Evolutionary conservation across 2,329 filamentous ascomycete species (phyloP).

Genomic region (Cadophora malorum): DNA sequence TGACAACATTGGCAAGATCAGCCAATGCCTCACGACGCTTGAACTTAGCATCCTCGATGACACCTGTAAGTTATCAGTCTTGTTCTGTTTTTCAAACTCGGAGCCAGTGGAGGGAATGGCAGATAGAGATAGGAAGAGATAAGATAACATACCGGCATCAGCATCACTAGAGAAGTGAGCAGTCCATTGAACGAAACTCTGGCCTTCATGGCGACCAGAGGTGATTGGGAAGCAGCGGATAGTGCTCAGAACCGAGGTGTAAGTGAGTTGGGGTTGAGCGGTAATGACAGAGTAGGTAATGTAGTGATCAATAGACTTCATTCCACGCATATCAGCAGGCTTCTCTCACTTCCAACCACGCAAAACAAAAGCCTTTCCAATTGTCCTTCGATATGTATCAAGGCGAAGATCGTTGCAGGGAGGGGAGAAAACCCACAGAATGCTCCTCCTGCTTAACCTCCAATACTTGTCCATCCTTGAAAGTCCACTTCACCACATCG

Average conservation of each 20-base stretch:
- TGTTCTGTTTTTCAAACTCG: too few species aligned
- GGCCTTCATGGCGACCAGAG: slow-evolving; percentile 67
- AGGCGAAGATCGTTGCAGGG: neutral
- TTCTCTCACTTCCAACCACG: neutral
- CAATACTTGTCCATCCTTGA: slow-evolving; percentile 71
- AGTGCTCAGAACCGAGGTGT: slow-evolving; percentile 71
- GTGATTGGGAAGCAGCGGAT: slow-evolving; percentile 70
- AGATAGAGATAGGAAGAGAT: neutral
- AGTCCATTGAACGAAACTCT: slow-evolving; percentile 73
- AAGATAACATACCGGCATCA: slow-evolving; percentile 62
- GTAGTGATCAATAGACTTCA: slow-evolving; percentile 72
- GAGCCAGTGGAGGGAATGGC: too few species aligned
- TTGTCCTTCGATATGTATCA: neutral
- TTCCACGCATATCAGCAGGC: slow-evolving; percentile 1
- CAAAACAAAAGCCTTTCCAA: neutral
- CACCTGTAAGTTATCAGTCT: slow-evolving; percentile 52
- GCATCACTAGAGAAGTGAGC: slow-evolving; percentile 75
- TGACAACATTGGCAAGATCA: slow-evolving; percentile 61
- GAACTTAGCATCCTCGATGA: slow-evolving; percentile 78
- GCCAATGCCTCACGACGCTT: slow-evolving; percentile 75
- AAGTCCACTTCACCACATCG: slow-evolving; percentile 72
- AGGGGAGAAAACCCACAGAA: slow-evolving; percentile 56
- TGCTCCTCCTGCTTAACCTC: slow-evolving; percentile 81
- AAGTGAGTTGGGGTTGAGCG: slow-evolving; percentile 67
- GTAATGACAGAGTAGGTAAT: slow-evolving; percentile 78